These are phyloP conservation scores for Planoprotostelium fungivorum DNA, from an alignment of 78 protist species.

Conservation along the genomic window DNA sequence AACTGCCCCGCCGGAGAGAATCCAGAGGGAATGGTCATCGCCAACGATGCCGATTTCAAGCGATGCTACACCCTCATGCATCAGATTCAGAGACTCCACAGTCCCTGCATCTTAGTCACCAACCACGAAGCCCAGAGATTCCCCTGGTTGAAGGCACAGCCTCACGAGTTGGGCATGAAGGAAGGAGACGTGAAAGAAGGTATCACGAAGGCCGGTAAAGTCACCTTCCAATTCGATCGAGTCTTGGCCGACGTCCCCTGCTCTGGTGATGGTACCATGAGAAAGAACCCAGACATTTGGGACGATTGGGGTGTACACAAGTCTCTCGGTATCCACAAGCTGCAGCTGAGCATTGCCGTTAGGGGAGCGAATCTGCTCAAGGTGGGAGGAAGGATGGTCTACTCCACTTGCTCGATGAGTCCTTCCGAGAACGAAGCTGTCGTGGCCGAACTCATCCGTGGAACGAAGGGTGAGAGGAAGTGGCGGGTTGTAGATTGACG, in stretches of 20 bases:
- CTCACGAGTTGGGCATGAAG: background rate
- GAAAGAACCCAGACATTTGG: conserved; percentile 92
- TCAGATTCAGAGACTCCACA: conserved; percentile 68
- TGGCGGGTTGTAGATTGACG: too few species aligned
- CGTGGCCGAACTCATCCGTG: conserved; percentile 71
- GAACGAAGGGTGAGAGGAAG: background rate
- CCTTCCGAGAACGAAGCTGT: conserved; percentile 99
- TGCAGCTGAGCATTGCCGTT: conserved; percentile 81
- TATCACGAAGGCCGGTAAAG: background rate
- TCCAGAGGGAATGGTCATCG: conserved; percentile 76
- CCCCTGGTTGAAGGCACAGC: conserved; percentile 24
- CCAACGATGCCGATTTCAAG: conserved; percentile 91
- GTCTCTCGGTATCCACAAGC: conserved; percentile 50
- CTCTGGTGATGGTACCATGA: conserved; percentile 94
- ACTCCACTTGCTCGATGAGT: conserved; percentile 97
- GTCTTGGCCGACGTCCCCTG: conserved; percentile 97
- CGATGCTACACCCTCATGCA: conserved; percentile 89
- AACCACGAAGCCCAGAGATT: conserved; percentile 79
- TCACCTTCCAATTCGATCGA: conserved; percentile 74
- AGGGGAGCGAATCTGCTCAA: conserved; percentile 72
- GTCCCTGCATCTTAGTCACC: conserved; percentile 71
- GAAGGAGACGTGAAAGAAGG: background rate
- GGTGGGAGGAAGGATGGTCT: conserved; percentile 92
- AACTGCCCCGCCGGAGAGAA: background rate
- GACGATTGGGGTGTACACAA: conserved; percentile 60